Conservation (phyloP, 1,284 basidiomycete genomes). For the Heterobasidion annosum region DNA sequence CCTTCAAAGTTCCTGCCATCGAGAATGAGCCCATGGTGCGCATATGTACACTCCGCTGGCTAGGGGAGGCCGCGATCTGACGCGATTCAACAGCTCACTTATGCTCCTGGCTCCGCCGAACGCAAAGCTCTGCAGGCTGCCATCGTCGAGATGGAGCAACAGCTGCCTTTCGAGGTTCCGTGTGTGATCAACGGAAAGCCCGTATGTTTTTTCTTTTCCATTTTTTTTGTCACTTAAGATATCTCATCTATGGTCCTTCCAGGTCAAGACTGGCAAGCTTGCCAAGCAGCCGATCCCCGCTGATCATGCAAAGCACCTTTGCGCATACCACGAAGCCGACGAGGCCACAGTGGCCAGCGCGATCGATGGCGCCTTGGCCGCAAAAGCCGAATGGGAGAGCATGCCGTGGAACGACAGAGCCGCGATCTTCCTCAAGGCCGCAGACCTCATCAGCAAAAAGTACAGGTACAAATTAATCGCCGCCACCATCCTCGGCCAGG, state of each 20-base stretch:
- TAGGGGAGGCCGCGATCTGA: background rate
- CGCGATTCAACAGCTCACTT: slow-evolving; percentile 28
- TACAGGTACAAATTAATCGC: slow-evolving; percentile 94
- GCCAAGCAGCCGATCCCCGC: slow-evolving; percentile 79
- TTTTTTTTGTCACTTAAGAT: background rate
- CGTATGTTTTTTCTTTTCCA: slow-evolving; percentile 37
- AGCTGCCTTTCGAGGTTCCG: slow-evolving; percentile 87
- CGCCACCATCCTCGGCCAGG: slow-evolving; percentile 96
- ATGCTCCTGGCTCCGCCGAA: slow-evolving; percentile 77
- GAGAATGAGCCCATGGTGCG: slow-evolving; percentile 91
- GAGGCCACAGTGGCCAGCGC: slow-evolving; percentile 68
- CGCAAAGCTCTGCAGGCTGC: slow-evolving; percentile 71
- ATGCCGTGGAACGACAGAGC: slow-evolving; percentile 96
- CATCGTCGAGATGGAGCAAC: slow-evolving; percentile 72
- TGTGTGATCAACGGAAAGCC: slow-evolving; percentile 88
- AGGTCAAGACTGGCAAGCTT: slow-evolving; percentile 82
- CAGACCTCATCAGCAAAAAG: slow-evolving; percentile 90
- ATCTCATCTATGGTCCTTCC: background rate
- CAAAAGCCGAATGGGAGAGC: slow-evolving; percentile 85
- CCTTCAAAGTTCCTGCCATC: slow-evolving; percentile 75
- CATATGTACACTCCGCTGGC: slow-evolving; percentile 1
- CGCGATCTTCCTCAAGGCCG: slow-evolving; percentile 96
- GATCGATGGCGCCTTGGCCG: slow-evolving; percentile 83
- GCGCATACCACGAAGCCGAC: slow-evolving; percentile 87
- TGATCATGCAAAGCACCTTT: slow-evolving; percentile 75